phyloP scores from a whole-genome alignment of 169 alveolate species.

The Plasmodium sp. region DNA sequence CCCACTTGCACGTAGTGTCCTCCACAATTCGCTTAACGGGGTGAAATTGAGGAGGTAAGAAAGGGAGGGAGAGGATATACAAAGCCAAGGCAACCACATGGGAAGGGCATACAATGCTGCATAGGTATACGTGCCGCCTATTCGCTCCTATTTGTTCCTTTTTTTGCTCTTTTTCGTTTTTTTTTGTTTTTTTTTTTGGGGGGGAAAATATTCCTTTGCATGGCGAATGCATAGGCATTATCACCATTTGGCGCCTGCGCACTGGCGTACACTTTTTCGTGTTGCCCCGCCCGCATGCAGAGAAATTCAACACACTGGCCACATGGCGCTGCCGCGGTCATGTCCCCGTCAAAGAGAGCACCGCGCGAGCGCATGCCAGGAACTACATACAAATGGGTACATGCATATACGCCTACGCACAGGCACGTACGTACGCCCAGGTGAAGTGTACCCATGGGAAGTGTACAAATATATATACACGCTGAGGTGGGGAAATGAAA shows the following conservation, averaged over 20 bases:
- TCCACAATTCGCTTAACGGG: neutral
- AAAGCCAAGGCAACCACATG: neutral
- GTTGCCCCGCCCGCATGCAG: neutral
- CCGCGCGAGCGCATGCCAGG: neutral
- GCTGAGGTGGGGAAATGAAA: no score
- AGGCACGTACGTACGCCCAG: neutral
- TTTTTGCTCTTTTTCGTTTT: neutral
- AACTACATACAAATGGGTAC: neutral
- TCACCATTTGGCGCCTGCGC: neutral
- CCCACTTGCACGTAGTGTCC: neutral
- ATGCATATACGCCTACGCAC: neutral
- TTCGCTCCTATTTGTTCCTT: neutral
- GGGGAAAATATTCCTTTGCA: neutral
- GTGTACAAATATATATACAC: neutral
- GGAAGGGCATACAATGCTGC: neutral
- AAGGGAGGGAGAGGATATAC: neutral
- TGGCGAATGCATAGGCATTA: neutral
- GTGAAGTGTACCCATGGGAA: neutral
- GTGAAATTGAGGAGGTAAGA: neutral
- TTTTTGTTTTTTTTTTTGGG: neutral
- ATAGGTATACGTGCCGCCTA: neutral
- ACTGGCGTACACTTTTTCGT: neutral
- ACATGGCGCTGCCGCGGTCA: neutral
- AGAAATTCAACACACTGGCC: neutral
- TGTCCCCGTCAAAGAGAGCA: neutral